A percentile compares a stretch with the other conserved stretches of the same genome.
These are phyloP conservation scores for Podila minutissima DNA, from an alignment of 192 early-diverging fungal genomes.

Conservation along the genomic window DNA sequence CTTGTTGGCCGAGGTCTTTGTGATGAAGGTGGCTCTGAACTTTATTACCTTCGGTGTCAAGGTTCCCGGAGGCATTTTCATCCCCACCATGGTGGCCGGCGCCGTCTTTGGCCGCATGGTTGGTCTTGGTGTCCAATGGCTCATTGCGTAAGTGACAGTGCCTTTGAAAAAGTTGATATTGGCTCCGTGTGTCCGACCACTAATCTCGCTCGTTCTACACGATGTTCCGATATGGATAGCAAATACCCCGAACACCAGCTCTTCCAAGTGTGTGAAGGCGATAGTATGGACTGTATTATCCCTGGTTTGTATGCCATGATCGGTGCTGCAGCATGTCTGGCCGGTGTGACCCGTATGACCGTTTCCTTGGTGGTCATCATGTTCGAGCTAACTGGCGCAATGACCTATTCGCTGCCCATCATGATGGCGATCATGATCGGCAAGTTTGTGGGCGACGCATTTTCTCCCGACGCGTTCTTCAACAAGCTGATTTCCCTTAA, in stretches of 20 bases:
- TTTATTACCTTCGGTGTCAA: constrained; percentile 77
- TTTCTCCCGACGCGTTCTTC: constrained; percentile 48
- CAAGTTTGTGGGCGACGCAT: constrained; percentile 51
- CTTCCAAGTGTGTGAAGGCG: constrained; percentile 60
- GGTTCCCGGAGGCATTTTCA: constrained; percentile 86
- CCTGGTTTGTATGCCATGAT: constrained; percentile 87
- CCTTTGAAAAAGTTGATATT: neutral
- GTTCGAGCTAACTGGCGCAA: constrained; percentile 98
- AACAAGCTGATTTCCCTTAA: constrained; percentile 71
- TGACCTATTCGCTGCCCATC: constrained; percentile 96
- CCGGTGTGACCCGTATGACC: constrained; percentile 89
- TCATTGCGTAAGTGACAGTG: constrained; percentile 40
- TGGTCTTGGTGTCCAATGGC: constrained; percentile 83
- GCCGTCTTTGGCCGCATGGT: constrained; percentile 93
- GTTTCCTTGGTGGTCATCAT: constrained; percentile 95
- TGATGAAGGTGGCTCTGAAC: constrained; percentile 66
- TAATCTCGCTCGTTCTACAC: neutral
- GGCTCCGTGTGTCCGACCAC: neutral
- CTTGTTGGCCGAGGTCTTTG: constrained; percentile 35
- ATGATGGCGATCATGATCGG: constrained; percentile 78
- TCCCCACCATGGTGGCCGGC: constrained; percentile 89
- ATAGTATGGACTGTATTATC: constrained; percentile 69
- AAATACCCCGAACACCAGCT: constrained; percentile 66
- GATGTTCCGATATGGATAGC: neutral
- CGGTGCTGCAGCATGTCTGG: constrained; percentile 84